A percentile compares a stretch with the other conserved stretches of the same genome.
These are phyloP conservation scores for Scedosporium boydii DNA, from an alignment of 2,329 filamentous ascomycete genomes.

Conservation along the genomic window DNA sequence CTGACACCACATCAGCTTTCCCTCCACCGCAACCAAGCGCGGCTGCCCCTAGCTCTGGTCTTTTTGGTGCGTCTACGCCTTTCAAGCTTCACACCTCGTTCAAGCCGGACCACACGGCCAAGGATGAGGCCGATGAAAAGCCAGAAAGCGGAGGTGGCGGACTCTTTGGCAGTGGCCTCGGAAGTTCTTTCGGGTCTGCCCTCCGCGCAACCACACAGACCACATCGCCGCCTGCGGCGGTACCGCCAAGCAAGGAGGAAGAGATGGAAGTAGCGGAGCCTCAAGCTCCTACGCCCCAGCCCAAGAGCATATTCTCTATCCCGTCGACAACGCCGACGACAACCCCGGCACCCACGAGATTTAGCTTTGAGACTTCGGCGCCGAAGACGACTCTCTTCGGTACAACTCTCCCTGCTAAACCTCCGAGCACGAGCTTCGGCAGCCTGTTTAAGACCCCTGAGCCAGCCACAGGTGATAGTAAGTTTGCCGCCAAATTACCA, in stretches of 20 bases:
- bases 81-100: constrained; percentile 64
- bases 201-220: constrained; percentile 33
- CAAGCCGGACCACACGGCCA: constrained; percentile 51
- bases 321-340: constrained; percentile 24
- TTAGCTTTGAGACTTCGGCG: constrained; percentile 27
- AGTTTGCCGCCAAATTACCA: constrained; percentile 17
- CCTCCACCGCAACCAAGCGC: constrained; percentile 22
- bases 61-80: constrained; percentile 37
- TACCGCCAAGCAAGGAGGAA: constrained; percentile 34
- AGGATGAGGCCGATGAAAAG: constrained; percentile 49
- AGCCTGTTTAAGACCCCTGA: constrained; percentile 20
- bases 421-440: constrained; percentile 14
- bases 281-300: constrained; percentile 24
- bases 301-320: constrained; percentile 22
- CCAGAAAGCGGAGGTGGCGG: constrained; percentile 25
- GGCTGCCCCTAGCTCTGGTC: constrained; percentile 21
- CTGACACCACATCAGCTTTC: constrained; percentile 28
- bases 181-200: constrained; percentile 49
- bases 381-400: constrained; percentile 23
- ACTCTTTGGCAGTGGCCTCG: constrained; percentile 43
- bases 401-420: constrained; percentile 20
- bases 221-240: constrained; percentile 10
- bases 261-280: constrained; percentile 37
- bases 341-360: constrained; percentile 40
- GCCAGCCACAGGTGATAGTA: constrained; percentile 10